Base-by-base conservation (phyloP, 1,284 basidiomycete genomes). In the Ganoderma boninense region DNA sequence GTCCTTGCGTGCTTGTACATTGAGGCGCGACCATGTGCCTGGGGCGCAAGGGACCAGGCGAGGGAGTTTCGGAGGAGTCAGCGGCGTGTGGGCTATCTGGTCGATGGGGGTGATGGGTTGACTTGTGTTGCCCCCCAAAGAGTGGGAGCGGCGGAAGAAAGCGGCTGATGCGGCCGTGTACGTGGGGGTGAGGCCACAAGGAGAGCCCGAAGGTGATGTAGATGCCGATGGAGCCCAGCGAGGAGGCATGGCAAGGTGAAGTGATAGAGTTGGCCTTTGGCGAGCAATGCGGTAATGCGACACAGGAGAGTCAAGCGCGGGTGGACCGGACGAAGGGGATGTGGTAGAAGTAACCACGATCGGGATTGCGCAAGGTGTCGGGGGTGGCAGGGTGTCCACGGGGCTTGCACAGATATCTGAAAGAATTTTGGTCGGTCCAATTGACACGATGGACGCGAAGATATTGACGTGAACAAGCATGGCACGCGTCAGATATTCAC, bases 101-200 rank as follows among this genome's bases (percentile, higher is more conserved):
- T 80, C 79, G 2, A 78, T 56, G 20, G 80, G 80, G 1, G 80
- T 81, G 43, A 79, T 72, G 11, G 79, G 78, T 20, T 57, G 69
- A 6, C 26, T 43, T 6, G 62, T 40, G 14, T 43, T 61, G 8
- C 43, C 56, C 29, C 56, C 61, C 11, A 71, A 64, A 3, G 65
- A 65, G 26, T 62, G 72, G 44, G 62, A 49, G n/a, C 64, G 69
- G 40, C 69, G 70, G 32, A 68, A 43, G 26, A 71, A 35, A 40
- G 43, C 42, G 35, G 65, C 64, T 42, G 54, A 40, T 18, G 64
- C 54, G 32, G 65, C 61, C 26, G 32, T 66, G 18, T 57, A 67
- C n/a, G 43, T 54, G 0, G 67, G 64, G 0, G 68, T 65, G 16
- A 67, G 38, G 57, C 57, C 35, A 2, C 18, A 32, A 20, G 57